Conservation (phyloP, 495 filamentous ascomycete species). For the Thozetella sp. region DNA sequence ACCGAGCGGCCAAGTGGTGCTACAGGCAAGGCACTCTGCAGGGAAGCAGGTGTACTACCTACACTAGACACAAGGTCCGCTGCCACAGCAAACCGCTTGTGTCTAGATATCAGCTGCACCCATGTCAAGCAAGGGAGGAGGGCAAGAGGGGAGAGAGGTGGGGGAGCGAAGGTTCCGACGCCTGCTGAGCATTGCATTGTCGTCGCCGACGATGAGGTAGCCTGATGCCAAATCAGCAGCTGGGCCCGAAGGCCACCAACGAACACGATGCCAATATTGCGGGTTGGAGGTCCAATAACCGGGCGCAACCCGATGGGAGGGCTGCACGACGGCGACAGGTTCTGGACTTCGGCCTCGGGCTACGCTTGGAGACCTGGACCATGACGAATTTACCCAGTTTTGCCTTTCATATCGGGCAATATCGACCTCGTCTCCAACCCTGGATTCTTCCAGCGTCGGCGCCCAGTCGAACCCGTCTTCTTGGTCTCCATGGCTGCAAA, state of each 20-base stretch:
- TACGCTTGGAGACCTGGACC: not conserved
- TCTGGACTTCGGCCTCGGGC: not conserved
- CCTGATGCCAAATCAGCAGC: not conserved
- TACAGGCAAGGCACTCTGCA: not conserved
- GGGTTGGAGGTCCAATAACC: not conserved
- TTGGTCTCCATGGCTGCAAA: slow-evolving; percentile 7
- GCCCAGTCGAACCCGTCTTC: slow-evolving; percentile 13
- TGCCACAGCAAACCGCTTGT: too few species aligned
- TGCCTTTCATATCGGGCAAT: slow-evolving; percentile 11
- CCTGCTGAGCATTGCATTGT: not conserved
- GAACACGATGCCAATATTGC: not conserved
- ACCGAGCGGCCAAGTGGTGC: not conserved
- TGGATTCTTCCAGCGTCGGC: slow-evolving; percentile 5
- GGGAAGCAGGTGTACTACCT: too few species aligned
- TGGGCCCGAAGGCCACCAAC: not conserved
- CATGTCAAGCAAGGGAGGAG: too few species aligned
- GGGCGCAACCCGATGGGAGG: not conserved
- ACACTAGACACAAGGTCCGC: too few species aligned
- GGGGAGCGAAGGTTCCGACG: not conserved
- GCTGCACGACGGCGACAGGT: not conserved
- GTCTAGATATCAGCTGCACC: too few species aligned
- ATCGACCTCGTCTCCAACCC: slow-evolving; percentile 6
- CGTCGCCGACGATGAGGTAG: not conserved
- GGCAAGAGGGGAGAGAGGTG: too few species aligned
- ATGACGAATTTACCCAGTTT: slow-evolving; percentile 12